Evolutionary conservation across 176 grass and related monocot species (phyloP).

Genomic region (Musa itinerans): DNA sequence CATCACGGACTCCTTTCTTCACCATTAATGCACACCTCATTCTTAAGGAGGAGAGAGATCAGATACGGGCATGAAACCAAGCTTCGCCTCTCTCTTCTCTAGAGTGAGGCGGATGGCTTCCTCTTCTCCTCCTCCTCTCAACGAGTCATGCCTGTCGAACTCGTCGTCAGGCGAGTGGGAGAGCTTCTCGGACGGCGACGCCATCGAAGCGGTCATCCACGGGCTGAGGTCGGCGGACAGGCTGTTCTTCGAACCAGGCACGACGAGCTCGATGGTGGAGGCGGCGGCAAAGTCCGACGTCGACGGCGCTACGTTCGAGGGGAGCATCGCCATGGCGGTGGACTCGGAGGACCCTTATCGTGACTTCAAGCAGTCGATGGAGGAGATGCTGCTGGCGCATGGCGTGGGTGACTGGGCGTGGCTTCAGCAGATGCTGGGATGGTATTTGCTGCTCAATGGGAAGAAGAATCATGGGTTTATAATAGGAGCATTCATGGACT

Average conservation of each 20-base stretch:
- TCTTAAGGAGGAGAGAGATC: not conserved
- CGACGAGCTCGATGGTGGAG: constrained; percentile 36
- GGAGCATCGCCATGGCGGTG: constrained; percentile 39
- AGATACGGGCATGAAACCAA: constrained; percentile 40
- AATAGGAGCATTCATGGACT: constrained; percentile 63
- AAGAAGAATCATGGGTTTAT: constrained; percentile 66
- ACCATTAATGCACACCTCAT: no score
- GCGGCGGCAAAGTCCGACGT: not conserved
- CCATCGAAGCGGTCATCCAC: constrained; percentile 30
- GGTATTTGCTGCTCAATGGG: constrained; percentile 67
- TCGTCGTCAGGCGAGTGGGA: constrained; percentile 22
- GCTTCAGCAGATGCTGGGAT: constrained; percentile 78
- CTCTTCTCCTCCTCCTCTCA: constrained; percentile 20
- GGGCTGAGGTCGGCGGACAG: constrained; percentile 41
- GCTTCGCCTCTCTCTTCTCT: constrained; percentile 40
- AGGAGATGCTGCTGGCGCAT: constrained; percentile 71
- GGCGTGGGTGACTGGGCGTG: constrained; percentile 48
- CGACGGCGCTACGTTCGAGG: constrained; percentile 27
- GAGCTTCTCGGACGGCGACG: not conserved
- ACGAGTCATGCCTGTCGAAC: constrained; percentile 27
- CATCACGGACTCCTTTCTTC: no score
- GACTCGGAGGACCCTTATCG: constrained; percentile 52
- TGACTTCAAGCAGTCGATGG: constrained; percentile 80
- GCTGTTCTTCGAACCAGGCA: constrained; percentile 40
- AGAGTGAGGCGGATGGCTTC: constrained; percentile 5